Conservation (phyloP, 495 filamentous ascomycete genomes). For the Podospora pseudopauciseta region DNA sequence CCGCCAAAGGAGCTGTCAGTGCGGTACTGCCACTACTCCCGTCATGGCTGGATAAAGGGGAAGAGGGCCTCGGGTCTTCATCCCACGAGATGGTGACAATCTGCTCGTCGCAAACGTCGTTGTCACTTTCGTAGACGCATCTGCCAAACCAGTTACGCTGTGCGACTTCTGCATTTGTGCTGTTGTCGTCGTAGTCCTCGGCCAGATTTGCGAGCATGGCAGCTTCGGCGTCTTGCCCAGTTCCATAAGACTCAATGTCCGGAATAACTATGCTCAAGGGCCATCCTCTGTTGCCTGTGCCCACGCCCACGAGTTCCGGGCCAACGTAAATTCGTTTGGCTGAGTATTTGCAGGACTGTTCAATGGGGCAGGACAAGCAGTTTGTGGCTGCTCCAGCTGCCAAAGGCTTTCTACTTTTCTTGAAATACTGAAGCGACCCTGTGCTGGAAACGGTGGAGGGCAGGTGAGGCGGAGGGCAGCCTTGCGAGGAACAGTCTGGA, state of each 20-base stretch:
- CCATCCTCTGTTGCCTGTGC: constrained; percentile 63
- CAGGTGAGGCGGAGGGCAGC: constrained; percentile 57
- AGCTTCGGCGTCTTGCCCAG: constrained; percentile 35
- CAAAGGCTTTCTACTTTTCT: constrained; percentile 64
- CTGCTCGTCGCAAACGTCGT: constrained; percentile 90
- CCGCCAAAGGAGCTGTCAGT: not conserved
- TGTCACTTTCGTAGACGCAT: constrained; percentile 90
- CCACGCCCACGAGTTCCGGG: constrained; percentile 38
- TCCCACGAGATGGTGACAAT: constrained; percentile 83
- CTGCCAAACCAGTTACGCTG: constrained; percentile 79
- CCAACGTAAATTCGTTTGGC: constrained; percentile 77
- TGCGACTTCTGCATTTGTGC: constrained; percentile 53
- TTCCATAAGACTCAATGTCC: constrained; percentile 74
- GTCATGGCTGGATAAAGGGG: not conserved
- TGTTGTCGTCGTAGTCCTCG: constrained; percentile 61
- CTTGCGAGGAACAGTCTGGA: constrained; percentile 31
- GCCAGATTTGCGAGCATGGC: constrained; percentile 52
- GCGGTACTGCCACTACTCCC: constrained; percentile 8
- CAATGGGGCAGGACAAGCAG: constrained; percentile 73
- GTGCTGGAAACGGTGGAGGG: constrained; percentile 68
- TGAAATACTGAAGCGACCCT: constrained; percentile 73
- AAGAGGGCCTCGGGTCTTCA: constrained; percentile 47
- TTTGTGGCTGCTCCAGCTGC: constrained; percentile 76
- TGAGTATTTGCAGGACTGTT: constrained; percentile 73
- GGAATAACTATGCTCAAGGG: constrained; percentile 83